Evolutionary conservation across 176 grass and related monocot species (phyloP).

Genomic region (Bolboschoenus planiculmis): DNA sequence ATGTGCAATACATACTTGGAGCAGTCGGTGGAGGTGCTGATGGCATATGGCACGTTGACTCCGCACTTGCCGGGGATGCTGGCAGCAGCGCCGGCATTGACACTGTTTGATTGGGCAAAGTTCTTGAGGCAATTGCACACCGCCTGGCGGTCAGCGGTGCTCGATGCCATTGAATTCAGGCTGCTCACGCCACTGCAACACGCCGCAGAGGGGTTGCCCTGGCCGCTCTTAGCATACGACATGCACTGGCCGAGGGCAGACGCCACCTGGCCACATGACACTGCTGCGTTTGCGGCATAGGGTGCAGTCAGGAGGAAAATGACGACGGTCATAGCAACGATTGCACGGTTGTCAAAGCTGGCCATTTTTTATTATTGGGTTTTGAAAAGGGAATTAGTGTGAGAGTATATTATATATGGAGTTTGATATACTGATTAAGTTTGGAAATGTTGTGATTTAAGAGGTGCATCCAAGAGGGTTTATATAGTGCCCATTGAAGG

Average conservation of each 20-base stretch:
- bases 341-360: slow-evolving; percentile 4
- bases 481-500: background rate
- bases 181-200: slow-evolving; percentile 15
- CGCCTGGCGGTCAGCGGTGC: slow-evolving; percentile 15
- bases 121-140: slow-evolving; percentile 45
- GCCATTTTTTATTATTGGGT: slow-evolving; percentile 16
- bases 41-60: slow-evolving; percentile 39
- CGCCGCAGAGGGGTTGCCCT: background rate
- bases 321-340: slow-evolving; percentile 9
- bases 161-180: background rate
- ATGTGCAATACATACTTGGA: slow-evolving; percentile 28
- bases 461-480: background rate
- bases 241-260: slow-evolving; percentile 6
- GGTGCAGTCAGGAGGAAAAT: background rate
- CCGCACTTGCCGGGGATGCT: slow-evolving; percentile 47
- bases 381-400: background rate
- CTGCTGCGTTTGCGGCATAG: slow-evolving; percentile 2
- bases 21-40: slow-evolving; percentile 49
- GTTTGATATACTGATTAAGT: too few species aligned
- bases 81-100: slow-evolving; percentile 28
- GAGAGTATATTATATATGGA: background rate
- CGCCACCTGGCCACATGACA: slow-evolving; percentile 14
- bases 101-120: background rate
- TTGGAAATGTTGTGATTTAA: background rate
- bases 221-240: slow-evolving; percentile 9